A percentile compares a stretch with the other conserved stretches of the same genome.
phyloP scores from a whole-genome alignment of 345 rosid species.

The Hibiscus tridactylites region DNA sequence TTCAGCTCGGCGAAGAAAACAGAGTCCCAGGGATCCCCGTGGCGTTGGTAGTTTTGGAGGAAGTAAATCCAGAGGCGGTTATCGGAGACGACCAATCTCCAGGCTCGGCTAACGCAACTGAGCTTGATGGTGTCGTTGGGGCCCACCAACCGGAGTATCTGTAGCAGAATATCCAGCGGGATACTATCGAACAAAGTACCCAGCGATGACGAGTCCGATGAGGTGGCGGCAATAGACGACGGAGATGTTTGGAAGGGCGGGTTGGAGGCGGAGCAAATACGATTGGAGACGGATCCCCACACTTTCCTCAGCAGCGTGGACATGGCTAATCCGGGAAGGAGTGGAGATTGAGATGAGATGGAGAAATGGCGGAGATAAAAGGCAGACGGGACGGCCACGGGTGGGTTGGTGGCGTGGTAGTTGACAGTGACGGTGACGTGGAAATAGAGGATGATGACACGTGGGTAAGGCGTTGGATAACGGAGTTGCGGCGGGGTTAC shows the following conservation, averaged over 20 bases:
- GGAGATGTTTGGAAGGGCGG: background rate
- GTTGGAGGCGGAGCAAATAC: conserved; percentile 14
- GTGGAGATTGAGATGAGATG: background rate
- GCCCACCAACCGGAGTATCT: conserved; percentile 47
- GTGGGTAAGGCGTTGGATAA: background rate
- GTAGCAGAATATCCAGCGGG: conserved; percentile 55
- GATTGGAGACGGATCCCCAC: conserved; percentile 35
- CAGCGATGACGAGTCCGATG: conserved; percentile 23
- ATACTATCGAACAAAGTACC: conserved; percentile 56
- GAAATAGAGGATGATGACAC: background rate
- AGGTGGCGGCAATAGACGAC: background rate
- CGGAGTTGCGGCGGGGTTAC: background rate
- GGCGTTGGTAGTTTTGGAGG: conserved; percentile 28
- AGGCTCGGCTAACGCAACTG: conserved; percentile 36
- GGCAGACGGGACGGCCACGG: background rate
- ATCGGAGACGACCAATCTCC: conserved; percentile 41
- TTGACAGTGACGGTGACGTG: background rate
- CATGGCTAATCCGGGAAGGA: conserved; percentile 3
- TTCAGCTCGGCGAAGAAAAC: conserved; percentile 58
- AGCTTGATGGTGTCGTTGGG: conserved; percentile 57
- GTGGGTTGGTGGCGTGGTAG: background rate
- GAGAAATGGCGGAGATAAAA: background rate
- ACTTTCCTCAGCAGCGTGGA: conserved; percentile 39
- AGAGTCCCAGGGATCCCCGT: conserved; percentile 40
- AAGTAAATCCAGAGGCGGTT: conserved; percentile 66